A percentile compares a stretch with the other conserved stretches of the same genome.
These are phyloP conservation scores for Gremmenia infestans DNA, from an alignment of 2,329 filamentous ascomycete species.

Conservation along the genomic window DNA sequence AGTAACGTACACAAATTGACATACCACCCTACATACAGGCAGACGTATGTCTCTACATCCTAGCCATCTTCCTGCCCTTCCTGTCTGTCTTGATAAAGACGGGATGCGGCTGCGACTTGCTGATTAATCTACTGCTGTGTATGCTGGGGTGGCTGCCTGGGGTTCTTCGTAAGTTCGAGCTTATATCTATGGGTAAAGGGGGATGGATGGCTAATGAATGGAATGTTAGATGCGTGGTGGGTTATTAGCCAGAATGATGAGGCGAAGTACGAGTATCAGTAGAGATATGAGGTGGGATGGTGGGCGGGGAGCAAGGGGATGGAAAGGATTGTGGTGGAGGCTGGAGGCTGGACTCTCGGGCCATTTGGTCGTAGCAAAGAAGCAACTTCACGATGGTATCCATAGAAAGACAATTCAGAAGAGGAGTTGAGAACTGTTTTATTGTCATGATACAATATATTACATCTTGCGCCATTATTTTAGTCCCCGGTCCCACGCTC, in stretches of 20 bases:
- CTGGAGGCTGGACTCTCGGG: neutral
- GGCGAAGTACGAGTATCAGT: slow-evolving; percentile 7
- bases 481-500: neutral
- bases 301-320: too few species aligned
- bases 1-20: too few species aligned
- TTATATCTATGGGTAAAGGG: neutral
- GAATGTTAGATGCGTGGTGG: slow-evolving; percentile 26
- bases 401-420: neutral
- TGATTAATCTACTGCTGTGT: slow-evolving; percentile 37
- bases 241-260: slow-evolving; percentile 27
- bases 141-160: slow-evolving; percentile 34
- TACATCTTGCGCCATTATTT: slow-evolving; percentile 4
- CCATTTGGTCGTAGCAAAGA: too few species aligned
- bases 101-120: slow-evolving; percentile 35
- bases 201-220: neutral
- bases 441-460: slow-evolving; percentile 15
- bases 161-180: slow-evolving; percentile 25
- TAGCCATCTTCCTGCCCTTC: slow-evolving; percentile 28
- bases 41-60: slow-evolving; percentile 25
- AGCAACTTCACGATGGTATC: too few species aligned
- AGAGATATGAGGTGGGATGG: too few species aligned
- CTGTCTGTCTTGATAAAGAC: slow-evolving; percentile 35
- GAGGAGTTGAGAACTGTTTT: slow-evolving; percentile 18
- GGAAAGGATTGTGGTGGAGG: neutral
- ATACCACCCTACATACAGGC: slow-evolving; percentile 4